A percentile compares a stretch with the other conserved stretches of the same genome.
phyloP scores from a whole-genome alignment of 106 monocot genomes.

The Allium cepa region DNA sequence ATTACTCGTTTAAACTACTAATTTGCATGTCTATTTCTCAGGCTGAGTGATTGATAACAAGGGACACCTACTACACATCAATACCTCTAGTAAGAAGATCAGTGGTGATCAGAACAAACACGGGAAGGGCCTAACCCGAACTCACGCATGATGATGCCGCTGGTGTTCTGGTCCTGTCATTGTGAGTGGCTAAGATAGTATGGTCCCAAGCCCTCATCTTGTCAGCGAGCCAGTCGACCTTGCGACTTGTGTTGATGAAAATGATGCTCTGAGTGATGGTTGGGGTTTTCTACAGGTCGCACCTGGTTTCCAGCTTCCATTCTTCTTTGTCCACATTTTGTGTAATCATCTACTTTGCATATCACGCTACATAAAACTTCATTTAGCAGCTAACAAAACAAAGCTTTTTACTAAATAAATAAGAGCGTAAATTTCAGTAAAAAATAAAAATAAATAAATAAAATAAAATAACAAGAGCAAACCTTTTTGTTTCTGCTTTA shows the following conservation, averaged over 20 bases:
- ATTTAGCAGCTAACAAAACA: too few relatives aligned
- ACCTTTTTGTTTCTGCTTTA: too few relatives aligned
- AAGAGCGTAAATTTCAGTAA: too few relatives aligned
- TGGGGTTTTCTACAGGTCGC: constrained; percentile 23
- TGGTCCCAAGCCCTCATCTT: constrained; percentile 39
- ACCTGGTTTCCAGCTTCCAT: constrained; percentile 16
- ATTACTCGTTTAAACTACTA: too few relatives aligned
- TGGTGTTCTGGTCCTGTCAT: constrained; percentile 23
- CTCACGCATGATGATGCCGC: constrained; percentile 30
- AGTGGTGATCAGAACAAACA: constrained; percentile 29
- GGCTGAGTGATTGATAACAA: constrained; percentile 5
- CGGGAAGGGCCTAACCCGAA: constrained; percentile 27
- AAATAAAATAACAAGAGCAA: too few relatives aligned
- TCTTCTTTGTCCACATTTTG: constrained; percentile 14
- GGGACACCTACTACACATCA: constrained; percentile 21
- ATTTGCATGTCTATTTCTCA: too few relatives aligned
- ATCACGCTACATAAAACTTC: too few relatives aligned
- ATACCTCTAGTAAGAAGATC: constrained; percentile 21
- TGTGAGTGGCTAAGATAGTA: constrained; percentile 24
- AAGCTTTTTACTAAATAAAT: too few relatives aligned
- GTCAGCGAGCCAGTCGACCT: constrained; percentile 43
- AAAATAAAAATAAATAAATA: too few relatives aligned
- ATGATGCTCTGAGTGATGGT: constrained; percentile 45
- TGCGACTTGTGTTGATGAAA: constrained; percentile 39
- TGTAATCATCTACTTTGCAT: too few relatives aligned